Evolutionary conservation across 371 early-diverging fungal genomes (phyloP).

Genomic region (Haplosporangium sp.): DNA sequence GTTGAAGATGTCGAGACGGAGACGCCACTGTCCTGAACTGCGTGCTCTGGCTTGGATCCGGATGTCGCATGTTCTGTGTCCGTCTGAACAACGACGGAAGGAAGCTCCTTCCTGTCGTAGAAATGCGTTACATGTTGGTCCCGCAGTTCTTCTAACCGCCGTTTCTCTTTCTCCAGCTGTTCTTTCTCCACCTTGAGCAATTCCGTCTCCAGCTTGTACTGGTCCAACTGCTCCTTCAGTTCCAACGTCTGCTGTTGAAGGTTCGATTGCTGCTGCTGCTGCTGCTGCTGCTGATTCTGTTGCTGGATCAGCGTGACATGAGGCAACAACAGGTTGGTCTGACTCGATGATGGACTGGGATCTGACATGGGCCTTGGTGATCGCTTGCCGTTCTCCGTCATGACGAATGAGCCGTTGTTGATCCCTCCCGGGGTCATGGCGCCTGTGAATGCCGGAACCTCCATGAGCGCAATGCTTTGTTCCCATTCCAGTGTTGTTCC

Average conservation of each 20-base stretch:
- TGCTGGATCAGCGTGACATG: conserved; percentile 18
- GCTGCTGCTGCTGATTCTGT: conserved; percentile 14
- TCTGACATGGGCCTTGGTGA: conserved; percentile 55
- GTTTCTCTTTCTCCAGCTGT: conserved; percentile 28
- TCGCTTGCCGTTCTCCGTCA: conserved; percentile 37
- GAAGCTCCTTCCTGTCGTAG: conserved; percentile 41
- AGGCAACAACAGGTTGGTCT: conserved; percentile 32
- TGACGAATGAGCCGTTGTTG: not conserved
- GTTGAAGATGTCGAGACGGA: conserved; percentile 47
- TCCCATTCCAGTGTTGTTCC: conserved; percentile 53
- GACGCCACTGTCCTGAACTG: conserved; percentile 47
- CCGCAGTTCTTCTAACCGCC: not conserved
- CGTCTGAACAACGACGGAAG: conserved; percentile 18
- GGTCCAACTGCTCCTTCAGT: conserved; percentile 31
- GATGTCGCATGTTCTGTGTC: not conserved
- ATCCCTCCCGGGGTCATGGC: not conserved
- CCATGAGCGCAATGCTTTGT: conserved; percentile 38
- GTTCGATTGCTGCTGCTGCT: conserved; percentile 17
- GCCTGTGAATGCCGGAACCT: conserved; percentile 10
- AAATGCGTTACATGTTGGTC: conserved; percentile 5
- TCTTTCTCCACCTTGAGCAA: conserved; percentile 43
- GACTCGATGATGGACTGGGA: conserved; percentile 46
- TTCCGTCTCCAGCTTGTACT: conserved; percentile 42
- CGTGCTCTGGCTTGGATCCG: conserved; percentile 7
- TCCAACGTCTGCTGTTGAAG: conserved; percentile 32